Conservation (phyloP, 2,329 filamentous ascomycete species). For the Mycosphaerella arachidis region DNA sequence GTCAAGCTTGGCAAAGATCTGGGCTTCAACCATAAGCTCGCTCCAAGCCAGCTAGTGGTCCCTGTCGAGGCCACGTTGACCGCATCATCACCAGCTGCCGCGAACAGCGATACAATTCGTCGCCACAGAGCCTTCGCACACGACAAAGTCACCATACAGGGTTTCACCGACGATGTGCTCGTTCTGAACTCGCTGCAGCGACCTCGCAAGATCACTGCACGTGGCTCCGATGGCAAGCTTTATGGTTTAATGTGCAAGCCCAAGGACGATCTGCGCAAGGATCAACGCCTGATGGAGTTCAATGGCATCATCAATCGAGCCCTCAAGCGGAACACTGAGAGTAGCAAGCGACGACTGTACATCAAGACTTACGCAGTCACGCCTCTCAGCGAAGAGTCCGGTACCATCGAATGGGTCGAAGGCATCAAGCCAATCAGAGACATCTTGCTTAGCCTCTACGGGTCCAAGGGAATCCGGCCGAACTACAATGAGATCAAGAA, state of each 20-base stretch:
- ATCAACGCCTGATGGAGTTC: conserved; percentile 98
- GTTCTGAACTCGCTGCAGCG: conserved; percentile 89
- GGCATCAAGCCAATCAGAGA: conserved; percentile 92
- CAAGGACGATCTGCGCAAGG: conserved; percentile 94
- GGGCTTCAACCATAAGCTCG: conserved; percentile 75
- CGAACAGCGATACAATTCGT: conserved; percentile 65
- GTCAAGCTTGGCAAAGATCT: conserved; percentile 76
- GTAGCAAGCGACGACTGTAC: conserved; percentile 82
- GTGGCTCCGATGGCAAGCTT: conserved; percentile 79
- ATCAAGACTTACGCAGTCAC: conserved; percentile 98
- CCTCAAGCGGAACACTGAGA: conserved; percentile 84
- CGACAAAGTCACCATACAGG: conserved; percentile 76
- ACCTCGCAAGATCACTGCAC: conserved; percentile 80
- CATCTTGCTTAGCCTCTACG: conserved; percentile 75
- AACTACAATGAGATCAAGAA: conserved; percentile 63
- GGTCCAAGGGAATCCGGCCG: conserved; percentile 62
- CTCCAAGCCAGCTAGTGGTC: conserved; percentile 80
- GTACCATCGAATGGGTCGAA: conserved; percentile 97
- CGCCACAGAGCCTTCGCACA: conserved; percentile 79
- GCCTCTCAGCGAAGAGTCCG: conserved; percentile 94
- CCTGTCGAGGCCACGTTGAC: conserved; percentile 82
- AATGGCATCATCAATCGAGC: conserved; percentile 97
- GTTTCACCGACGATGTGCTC: conserved; percentile 81
- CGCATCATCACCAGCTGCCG: conserved; percentile 67
- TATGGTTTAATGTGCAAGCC: conserved; percentile 96